Base-by-base conservation (phyloP, 176 grass and related monocot species). In the Thinopyrum elongatum region DNA sequence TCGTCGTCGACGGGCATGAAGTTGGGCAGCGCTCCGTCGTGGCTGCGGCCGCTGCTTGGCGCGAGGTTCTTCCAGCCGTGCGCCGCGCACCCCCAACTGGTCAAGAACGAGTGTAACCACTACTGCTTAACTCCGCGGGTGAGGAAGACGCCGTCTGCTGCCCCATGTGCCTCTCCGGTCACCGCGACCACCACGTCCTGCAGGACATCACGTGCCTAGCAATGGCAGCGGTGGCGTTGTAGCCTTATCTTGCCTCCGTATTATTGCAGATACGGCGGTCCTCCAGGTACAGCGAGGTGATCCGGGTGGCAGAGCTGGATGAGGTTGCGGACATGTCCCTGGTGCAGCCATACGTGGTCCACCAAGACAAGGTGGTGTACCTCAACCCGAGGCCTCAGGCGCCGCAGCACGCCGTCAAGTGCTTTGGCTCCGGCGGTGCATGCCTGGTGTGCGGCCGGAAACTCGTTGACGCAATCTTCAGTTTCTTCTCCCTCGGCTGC, bases 401-500 rank as follows among this genome's bases (percentile, higher is more conserved):
- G 7, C 47, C 69, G 1, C 49, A 35, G 21, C 1, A 81, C 11
- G n/a, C n/a, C 41, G 27, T 6, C n/a, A 81, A 7, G 47, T 3
- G 33, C 28, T 46, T 1, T 1, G 12, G 42, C 42, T 2, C 34
- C 10, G 4, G 7, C 46, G 11, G 28, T 1, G 26, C 15, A 0
- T 89, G 82, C 51, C 22, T 70, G 60, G 6, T n/a, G 11, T 89
- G 88, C 22, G 46, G 14, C 10, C 23, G 83, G 3, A 78, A 34
- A 0, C 69, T 89, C 70, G 27, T 28, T 10, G 10, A 76, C 9
- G 22, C 17, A 8, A 22, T n/a, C 30, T 90, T 80, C 70, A 83
- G 80, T 60, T 95, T 98, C 88, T 95, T 91, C 80, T 98, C 89
- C 6, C 72, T 98, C 12, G 68, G 77, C 30, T 98, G 95, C 91